These are phyloP conservation scores for Amylostereum areolatum DNA, from an alignment of 1,284 basidiomycete species.

Conservation along the genomic window DNA sequence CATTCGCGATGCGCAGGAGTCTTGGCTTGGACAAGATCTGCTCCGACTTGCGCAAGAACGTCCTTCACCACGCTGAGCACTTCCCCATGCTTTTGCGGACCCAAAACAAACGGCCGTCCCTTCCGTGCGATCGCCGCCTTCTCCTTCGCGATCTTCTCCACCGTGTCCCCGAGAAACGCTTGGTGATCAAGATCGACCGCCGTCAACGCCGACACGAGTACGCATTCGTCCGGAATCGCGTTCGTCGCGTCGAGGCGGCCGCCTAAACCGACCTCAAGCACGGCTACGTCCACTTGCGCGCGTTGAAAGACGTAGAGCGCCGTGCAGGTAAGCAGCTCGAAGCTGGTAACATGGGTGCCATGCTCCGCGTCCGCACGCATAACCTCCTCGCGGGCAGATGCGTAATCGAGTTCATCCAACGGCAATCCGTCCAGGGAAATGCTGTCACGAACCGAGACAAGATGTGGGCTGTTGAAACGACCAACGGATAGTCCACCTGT, in stretches of 20 bases:
- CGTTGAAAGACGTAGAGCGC: conserved; percentile 73
- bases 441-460: conserved; percentile 74
- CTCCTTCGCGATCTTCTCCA: conserved; percentile 73
- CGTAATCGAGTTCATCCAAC: conserved; percentile 49
- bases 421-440: conserved; percentile 65
- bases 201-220: conserved; percentile 79
- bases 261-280: conserved; percentile 95
- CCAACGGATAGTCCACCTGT: conserved; percentile 61
- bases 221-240: conserved; percentile 62
- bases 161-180: conserved; percentile 76
- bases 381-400: conserved; percentile 42
- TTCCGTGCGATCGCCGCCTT: conserved; percentile 80
- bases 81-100: conserved; percentile 53
- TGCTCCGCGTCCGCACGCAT: conserved; percentile 42
- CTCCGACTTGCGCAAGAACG: conserved; percentile 36
- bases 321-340: conserved; percentile 82
- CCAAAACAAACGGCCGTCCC: conserved; percentile 71
- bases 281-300: conserved; percentile 67
- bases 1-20: conserved; percentile 27
- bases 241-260: conserved; percentile 94
- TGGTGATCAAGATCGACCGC: conserved; percentile 93
- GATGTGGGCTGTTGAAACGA: conserved; percentile 91
- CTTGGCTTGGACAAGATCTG: conserved; percentile 30
- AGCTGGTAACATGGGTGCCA: conserved; percentile 55
- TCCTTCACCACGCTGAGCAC: conserved; percentile 39